phyloP scores from a whole-genome alignment of 1,139 yeast species.

The Scheffersomyces parashehatae region DNA sequence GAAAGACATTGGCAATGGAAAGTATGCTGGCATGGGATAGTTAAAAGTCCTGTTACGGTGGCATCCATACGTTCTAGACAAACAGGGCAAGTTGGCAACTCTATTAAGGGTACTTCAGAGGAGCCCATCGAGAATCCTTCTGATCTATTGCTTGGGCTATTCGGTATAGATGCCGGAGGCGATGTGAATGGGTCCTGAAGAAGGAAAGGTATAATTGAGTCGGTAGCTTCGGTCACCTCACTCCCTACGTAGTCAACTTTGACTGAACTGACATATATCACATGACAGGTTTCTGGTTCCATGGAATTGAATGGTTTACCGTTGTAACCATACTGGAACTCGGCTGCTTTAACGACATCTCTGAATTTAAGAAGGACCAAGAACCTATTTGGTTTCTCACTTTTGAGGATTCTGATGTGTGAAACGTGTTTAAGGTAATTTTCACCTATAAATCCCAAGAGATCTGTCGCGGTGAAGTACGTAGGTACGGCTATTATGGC shows the following conservation, averaged over 20 bases:
- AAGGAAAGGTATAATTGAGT: conserved; percentile 59
- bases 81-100: conserved; percentile 91
- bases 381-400: conserved; percentile 68
- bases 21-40: conserved; percentile 92
- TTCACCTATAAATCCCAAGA: conserved; percentile 78
- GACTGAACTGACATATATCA: conserved; percentile 66
- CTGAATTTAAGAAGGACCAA: conserved; percentile 78
- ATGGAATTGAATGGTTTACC: conserved; percentile 79
- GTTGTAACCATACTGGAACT: conserved; percentile 65
- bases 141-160: conserved; percentile 1
- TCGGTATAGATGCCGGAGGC: conserved; percentile 6
- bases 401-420: conserved; percentile 71
- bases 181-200: conserved; percentile 72
- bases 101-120: conserved; percentile 34
- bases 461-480: conserved; percentile 82
- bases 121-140: conserved; percentile 10
- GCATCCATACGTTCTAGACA: conserved; percentile 91
- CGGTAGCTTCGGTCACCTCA: conserved; percentile 18
- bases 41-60: conserved; percentile 74
- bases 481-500: conserved; percentile 86
- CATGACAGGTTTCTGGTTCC: conserved; percentile 89
- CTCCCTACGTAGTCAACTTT: conserved; percentile 27
- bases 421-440: conserved; percentile 56
- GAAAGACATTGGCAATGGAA: conserved; percentile 88
- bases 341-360: conserved; percentile 52